Percentiles rank a stretch among this genome's conserved stretches.
These are phyloP conservation scores for Cercophora newfieldiana DNA, from an alignment of 495 filamentous ascomycete genomes.

Conservation along the genomic window DNA sequence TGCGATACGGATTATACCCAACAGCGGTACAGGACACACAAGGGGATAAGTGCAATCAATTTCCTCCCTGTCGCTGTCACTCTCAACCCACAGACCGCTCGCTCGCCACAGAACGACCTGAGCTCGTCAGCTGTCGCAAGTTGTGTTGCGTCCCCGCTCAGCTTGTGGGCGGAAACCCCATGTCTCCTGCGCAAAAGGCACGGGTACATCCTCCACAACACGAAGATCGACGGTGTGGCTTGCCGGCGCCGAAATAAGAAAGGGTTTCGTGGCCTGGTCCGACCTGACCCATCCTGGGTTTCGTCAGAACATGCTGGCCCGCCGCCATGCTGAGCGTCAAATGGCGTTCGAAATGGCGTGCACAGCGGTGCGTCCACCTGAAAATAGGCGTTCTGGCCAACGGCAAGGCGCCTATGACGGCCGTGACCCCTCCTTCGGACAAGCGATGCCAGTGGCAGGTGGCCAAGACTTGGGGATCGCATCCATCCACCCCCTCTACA, in stretches of 20 bases:
- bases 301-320: background rate
- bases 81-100: conserved; percentile 1
- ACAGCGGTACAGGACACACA: background rate
- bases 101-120: background rate
- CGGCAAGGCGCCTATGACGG: conserved; percentile 5
- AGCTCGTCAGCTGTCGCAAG: background rate
- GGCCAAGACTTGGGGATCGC: too few relatives aligned
- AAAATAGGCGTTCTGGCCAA: background rate
- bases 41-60: background rate
- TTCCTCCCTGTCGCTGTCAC: background rate
- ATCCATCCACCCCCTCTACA: too few relatives aligned
- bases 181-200: background rate
- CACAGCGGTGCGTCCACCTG: background rate
- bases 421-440: background rate
- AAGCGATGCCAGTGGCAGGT: background rate
- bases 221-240: conserved; percentile 7
- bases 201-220: background rate
- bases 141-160: background rate
- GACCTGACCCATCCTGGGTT: background rate
- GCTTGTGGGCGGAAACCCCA: background rate
- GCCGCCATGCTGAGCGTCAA: background rate
- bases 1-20: background rate
- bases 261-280: background rate
- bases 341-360: background rate
- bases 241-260: background rate